phyloP scores from a whole-genome alignment of 1,139 yeast genomes.

The Pneumocystis carinii region DNA sequence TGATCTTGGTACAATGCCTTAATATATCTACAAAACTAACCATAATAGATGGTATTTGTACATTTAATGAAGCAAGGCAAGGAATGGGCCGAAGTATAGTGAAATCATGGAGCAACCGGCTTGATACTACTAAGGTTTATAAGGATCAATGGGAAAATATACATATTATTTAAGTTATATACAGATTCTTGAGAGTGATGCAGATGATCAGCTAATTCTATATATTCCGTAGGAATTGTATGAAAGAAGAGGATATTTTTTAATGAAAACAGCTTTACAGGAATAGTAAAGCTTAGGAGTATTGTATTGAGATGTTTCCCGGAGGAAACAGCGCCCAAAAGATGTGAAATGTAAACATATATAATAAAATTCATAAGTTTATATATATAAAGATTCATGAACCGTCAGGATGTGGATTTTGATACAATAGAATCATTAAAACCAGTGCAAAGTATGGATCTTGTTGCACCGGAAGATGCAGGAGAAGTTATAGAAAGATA shows the following conservation, averaged over 20 bases:
- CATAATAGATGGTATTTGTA: conserved; percentile 27
- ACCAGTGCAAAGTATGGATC: conserved; percentile 41
- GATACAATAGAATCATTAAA: conserved; percentile 39
- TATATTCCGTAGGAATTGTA: conserved; percentile 33
- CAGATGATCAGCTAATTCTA: conserved; percentile 65
- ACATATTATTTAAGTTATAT: conserved; percentile 10
- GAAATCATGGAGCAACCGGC: conserved; percentile 38
- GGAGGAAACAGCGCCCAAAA: conserved; percentile 47
- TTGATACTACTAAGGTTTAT: conserved; percentile 21
- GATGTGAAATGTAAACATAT: conserved; percentile 39
- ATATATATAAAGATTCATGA: conserved; percentile 29
- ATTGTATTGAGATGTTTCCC: conserved; percentile 54
- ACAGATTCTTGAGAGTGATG: conserved; percentile 53
- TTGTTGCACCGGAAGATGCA: conserved; percentile 41
- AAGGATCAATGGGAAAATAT: background rate
- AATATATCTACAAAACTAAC: background rate
- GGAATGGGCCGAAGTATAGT: conserved; percentile 33
- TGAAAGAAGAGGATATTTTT: background rate
- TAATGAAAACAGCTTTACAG: conserved; percentile 34
- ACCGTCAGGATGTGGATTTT: conserved; percentile 55
- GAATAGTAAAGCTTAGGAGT: conserved; percentile 59
- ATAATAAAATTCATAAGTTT: too few relatives aligned
- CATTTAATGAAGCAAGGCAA: conserved; percentile 46
- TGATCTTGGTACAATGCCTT: background rate
- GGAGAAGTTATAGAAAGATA: background rate